Evolutionary conservation across 257 asterid genomes (phyloP).

Genomic region (Solanum lignicaule): DNA sequence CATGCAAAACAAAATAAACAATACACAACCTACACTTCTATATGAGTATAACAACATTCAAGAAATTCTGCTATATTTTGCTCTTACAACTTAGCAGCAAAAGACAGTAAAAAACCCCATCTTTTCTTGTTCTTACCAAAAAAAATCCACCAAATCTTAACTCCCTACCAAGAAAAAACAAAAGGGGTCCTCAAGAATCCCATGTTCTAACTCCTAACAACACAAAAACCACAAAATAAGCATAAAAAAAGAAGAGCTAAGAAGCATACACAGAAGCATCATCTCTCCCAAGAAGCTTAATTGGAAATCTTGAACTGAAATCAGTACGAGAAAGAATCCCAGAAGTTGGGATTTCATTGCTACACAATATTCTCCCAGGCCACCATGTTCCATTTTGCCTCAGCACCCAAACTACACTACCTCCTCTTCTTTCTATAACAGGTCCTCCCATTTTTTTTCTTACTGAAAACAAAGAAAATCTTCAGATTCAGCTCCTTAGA

Average conservation of each 20-base stretch:
- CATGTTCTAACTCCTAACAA: not conserved
- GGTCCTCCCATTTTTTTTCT: not conserved
- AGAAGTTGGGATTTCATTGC: not conserved
- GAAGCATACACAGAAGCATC: conserved; percentile 23
- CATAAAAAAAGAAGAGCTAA: not conserved
- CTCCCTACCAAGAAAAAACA: not conserved
- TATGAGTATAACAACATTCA: not conserved
- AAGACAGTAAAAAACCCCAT: not conserved
- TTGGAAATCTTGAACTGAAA: conserved; percentile 5
- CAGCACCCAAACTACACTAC: conserved; percentile 22
- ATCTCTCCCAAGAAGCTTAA: conserved; percentile 21
- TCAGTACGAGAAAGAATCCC: not conserved
- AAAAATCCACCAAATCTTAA: not conserved
- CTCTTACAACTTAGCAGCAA: not conserved
- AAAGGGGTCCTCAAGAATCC: not conserved
- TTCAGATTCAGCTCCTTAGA: not conserved
- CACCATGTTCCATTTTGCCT: conserved; percentile 24
- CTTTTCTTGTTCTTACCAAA: not conserved
- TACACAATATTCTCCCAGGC: conserved; percentile 12
- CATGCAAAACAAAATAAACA: not conserved
- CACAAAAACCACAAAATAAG: not conserved
- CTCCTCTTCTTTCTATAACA: not conserved
- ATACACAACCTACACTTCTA: not conserved
- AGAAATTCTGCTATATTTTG: not conserved
- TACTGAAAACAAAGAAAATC: not conserved